Evolutionary conservation across 192 early-diverging fungal species (phyloP).

Genomic region (Funneliformis mosseae): DNA sequence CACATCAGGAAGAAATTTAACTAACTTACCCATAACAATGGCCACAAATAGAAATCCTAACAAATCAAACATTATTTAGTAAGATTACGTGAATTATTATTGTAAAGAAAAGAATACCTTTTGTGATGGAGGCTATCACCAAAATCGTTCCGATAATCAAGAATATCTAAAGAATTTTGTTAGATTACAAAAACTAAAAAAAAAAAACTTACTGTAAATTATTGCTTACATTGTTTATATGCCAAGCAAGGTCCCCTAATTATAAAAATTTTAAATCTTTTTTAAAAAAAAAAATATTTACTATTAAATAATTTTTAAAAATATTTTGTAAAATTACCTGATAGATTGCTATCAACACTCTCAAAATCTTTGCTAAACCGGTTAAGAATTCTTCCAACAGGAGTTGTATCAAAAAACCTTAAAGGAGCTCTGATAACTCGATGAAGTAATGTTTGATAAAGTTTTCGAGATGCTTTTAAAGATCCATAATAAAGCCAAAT

Average conservation of each 20-base stretch:
- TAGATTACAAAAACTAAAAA: neutral
- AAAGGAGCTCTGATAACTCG: constrained; percentile 69
- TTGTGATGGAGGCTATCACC: constrained; percentile 67
- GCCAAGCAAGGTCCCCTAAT: constrained; percentile 44
- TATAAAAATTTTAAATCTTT: neutral
- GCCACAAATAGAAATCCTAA: neutral
- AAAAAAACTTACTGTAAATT: too few relatives aligned
- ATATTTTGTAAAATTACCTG: neutral
- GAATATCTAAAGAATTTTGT: neutral
- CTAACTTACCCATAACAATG: neutral
- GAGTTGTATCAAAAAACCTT: constrained; percentile 89
- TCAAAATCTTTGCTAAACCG: constrained; percentile 87
- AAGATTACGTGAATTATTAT: constrained; percentile 39
- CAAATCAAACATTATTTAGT: neutral
- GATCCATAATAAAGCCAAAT: constrained; percentile 50
- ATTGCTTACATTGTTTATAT: constrained; percentile 45
- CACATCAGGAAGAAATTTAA: neutral
- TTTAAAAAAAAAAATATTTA: neutral
- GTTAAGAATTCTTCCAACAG: constrained; percentile 79
- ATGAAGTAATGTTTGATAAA: constrained; percentile 61
- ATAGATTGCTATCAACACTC: constrained; percentile 68
- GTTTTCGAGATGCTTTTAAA: constrained; percentile 54
- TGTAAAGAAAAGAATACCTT: constrained; percentile 67
- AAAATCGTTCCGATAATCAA: constrained; percentile 58
- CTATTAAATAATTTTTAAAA: neutral